Evolutionary conservation across 768 basidiomycete genomes (phyloP), one percentile per base, ranked within the genome.

Genomic region (Sutorius australiensis): DNA sequence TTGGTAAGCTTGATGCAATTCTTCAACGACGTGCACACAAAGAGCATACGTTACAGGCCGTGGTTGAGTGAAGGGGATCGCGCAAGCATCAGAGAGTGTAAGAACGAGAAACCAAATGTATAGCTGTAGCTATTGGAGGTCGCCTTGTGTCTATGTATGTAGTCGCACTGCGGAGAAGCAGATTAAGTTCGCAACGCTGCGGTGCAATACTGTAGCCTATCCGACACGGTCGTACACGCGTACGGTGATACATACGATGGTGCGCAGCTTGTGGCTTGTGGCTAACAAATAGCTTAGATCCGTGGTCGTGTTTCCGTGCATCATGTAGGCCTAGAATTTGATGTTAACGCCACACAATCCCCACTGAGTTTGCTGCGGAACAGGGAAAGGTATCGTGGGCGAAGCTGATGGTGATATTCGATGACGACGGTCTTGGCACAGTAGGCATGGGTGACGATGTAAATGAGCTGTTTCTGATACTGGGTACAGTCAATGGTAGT

Each of bases 1-100:
- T 92, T 59, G 88, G 87, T 81, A 66, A 51, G 67, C 53, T 50
- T 42, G 44, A 48, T 39, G 34, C 53, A 39, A 36, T 51, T 43
- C 19, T 19, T 9, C 34, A 11, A 58, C 33, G 31, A 51, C 43
- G 41, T 40, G 13, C 13, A 30, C 24, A 19, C 38, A 16, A 59
- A 14, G 16, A 19, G 3, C 21, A 21, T 46, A 27, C 37, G 6
- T 39, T 19, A 34, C 27, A 67, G 66, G 68, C 2, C 68, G 53
- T 39, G 48, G 32, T 33, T 67, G 57, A 61, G 41, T 46, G 39
- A 44, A 5, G 41, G 41, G 33, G 30, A 40, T 27, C 17, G 27
- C 14, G 31, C 38, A 41, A 32, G 43, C 39, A 27, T 41, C 32
- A 21, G 46, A 46, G 24, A 17, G 17, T 27, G 45, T 16, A 44